Percentiles rank a stretch among this genome's conserved stretches.
Evolutionary conservation across 2,329 filamentous ascomycete genomes (phyloP).

Genomic region (Trichoderma arundinaceum): DNA sequence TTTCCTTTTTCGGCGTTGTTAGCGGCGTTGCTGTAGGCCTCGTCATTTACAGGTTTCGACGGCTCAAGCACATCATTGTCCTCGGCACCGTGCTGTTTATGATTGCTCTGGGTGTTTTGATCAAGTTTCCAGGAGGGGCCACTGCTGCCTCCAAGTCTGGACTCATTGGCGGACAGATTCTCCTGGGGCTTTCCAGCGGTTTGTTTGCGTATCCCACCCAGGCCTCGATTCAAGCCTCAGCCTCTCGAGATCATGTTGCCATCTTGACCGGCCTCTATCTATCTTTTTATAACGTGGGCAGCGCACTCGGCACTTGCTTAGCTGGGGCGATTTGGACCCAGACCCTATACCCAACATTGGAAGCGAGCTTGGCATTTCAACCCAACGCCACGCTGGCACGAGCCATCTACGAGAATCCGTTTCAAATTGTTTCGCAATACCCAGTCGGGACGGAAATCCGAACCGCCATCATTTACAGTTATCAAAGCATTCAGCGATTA

Average conservation of each 20-base stretch:
- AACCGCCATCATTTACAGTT: slow-evolving; percentile 51
- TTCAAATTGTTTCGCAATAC: slow-evolving; percentile 43
- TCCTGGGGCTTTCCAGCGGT: slow-evolving; percentile 64
- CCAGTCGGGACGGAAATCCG: slow-evolving; percentile 53
- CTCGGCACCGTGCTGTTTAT: slow-evolving; percentile 61
- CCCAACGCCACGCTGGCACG: slow-evolving; percentile 45
- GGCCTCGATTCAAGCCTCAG: slow-evolving; percentile 49
- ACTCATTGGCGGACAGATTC: slow-evolving; percentile 60
- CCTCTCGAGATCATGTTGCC: slow-evolving; percentile 47
- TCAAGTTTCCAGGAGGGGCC: slow-evolving; percentile 58
- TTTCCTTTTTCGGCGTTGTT: slow-evolving; percentile 59
- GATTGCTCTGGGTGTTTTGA: slow-evolving; percentile 61
- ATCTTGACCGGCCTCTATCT: slow-evolving; percentile 49
- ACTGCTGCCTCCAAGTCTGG: slow-evolving; percentile 51
- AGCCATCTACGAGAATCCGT: slow-evolving; percentile 48
- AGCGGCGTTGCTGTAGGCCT: slow-evolving; percentile 58
- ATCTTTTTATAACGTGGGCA: slow-evolving; percentile 51
- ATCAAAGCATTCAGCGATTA: slow-evolving; percentile 52
- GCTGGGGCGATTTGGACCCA: slow-evolving; percentile 52
- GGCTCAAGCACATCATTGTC: slow-evolving; percentile 64
- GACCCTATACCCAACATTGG: slow-evolving; percentile 44
- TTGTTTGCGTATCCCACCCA: slow-evolving; percentile 56
- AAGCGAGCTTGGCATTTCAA: slow-evolving; percentile 44
- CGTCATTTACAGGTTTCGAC: slow-evolving; percentile 57
- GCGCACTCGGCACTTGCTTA: slow-evolving; percentile 49